Conservation (phyloP, 176 grass and related monocot genomes). For the Oryza rufipogon region DNA sequence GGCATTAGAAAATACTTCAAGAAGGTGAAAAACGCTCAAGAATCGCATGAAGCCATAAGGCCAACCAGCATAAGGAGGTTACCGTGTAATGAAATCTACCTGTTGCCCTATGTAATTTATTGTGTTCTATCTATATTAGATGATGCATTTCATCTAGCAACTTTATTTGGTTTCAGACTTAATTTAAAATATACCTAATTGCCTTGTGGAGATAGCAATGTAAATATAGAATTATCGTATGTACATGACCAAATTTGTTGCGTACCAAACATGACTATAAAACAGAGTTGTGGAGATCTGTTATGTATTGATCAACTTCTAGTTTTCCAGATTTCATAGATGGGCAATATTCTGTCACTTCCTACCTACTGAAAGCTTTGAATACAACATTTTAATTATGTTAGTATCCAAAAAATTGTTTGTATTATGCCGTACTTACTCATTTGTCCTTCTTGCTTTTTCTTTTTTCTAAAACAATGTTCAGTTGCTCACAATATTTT, state of each 20-base stretch:
- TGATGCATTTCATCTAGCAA: slow-evolving; percentile 14
- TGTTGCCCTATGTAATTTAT: slow-evolving; percentile 8
- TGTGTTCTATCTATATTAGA: slow-evolving; percentile 13
- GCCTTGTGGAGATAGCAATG: background rate
- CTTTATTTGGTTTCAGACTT: slow-evolving; percentile 10
- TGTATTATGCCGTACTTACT: background rate
- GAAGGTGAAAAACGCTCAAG: slow-evolving; percentile 99
- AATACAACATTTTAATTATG: background rate
- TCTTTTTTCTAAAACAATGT: background rate
- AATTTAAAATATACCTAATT: background rate
- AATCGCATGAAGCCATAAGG: slow-evolving; percentile 98
- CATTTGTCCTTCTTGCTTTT: background rate
- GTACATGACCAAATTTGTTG: slow-evolving; percentile 11
- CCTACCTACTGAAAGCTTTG: background rate
- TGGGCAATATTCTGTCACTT: slow-evolving; percentile 19
- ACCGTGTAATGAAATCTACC: slow-evolving; percentile 76
- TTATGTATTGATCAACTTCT: slow-evolving; percentile 12
- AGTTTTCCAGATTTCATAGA: slow-evolving; percentile 13
- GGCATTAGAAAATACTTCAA: slow-evolving; percentile 70
- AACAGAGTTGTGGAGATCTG: background rate
- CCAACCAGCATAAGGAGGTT: slow-evolving; percentile 91
- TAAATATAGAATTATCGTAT: background rate
- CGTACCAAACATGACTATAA: slow-evolving; percentile 4
- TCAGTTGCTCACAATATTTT: slow-evolving; percentile 5
- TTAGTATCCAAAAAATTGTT: background rate